Percentiles rank a stretch among this genome's conserved stretches.
Conservation (phyloP, 306 rosid species). For the Mimosa bimucronata region DNA sequence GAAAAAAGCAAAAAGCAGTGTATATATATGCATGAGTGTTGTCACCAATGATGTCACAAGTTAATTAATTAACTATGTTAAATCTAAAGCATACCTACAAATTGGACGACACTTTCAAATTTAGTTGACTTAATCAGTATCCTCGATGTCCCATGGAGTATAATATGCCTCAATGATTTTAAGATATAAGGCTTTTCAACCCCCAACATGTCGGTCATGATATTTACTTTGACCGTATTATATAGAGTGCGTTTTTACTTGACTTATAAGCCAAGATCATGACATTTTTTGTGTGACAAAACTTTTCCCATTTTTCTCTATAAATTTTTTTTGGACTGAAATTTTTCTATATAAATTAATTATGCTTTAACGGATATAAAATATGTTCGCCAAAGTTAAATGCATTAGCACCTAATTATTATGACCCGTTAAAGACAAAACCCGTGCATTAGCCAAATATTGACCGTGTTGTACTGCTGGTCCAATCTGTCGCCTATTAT, state of each 20-base stretch:
- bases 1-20: neutral
- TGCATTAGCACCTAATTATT: neutral
- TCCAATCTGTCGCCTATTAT: neutral
- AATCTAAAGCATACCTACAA: neutral
- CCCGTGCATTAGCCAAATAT: neutral
- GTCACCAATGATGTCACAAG: neutral
- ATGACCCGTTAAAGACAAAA: neutral
- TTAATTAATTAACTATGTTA: neutral
- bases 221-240: neutral
- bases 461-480: neutral
- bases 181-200: neutral
- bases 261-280: conserved; percentile 15
- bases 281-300: neutral
- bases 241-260: conserved; percentile 1
- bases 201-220: neutral
- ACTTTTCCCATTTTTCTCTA: neutral
- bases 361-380: neutral
- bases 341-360: too few species aligned
- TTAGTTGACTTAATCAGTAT: neutral
- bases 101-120: neutral
- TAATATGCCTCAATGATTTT: neutral
- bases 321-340: too few species aligned
- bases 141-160: neutral
- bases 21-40: neutral
- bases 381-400: neutral